Evolutionary conservation across 108 stramenopile genomes (phyloP).

Genomic region (Skeletonema marinoi): DNA sequence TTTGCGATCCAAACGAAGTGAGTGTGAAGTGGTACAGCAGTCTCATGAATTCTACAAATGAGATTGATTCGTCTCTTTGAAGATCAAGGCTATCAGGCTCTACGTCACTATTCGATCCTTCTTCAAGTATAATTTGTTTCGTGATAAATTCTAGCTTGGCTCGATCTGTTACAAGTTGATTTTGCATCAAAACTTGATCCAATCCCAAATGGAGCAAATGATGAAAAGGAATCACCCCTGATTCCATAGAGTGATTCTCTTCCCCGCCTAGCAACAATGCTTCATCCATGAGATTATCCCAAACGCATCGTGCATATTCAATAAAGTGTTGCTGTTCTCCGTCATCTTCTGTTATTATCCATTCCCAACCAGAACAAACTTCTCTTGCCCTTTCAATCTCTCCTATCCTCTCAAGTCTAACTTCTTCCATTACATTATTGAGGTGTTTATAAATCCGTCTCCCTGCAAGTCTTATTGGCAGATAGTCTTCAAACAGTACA

Average conservation of each 20-base stretch:
- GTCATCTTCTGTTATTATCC: not conserved
- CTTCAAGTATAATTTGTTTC: slow-evolving; percentile 2
- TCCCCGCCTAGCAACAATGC: slow-evolving; percentile 12
- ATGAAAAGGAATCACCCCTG: slow-evolving; percentile 35
- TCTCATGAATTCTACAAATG: slow-evolving; percentile 36
- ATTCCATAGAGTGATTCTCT: slow-evolving; percentile 12
- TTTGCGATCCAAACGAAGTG: not conserved
- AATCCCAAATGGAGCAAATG: slow-evolving; percentile 22
- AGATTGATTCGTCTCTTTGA: slow-evolving; percentile 3
- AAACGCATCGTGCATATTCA: slow-evolving; percentile 29
- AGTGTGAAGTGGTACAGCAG: slow-evolving; percentile 7
- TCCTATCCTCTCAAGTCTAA: slow-evolving; percentile 34
- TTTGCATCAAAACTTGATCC: slow-evolving; percentile 17
- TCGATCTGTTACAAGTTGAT: slow-evolving; percentile 5
- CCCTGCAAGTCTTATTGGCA: slow-evolving; percentile 79
- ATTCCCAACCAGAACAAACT: slow-evolving; percentile 35
- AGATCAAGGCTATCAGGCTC: not conserved
- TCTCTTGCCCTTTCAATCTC: slow-evolving; percentile 34
- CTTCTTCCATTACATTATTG: slow-evolving; percentile 55
- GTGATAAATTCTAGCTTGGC: slow-evolving; percentile 22
- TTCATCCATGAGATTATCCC: slow-evolving; percentile 36
- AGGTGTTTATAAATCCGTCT: slow-evolving; percentile 61
- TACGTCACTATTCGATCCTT: not conserved
- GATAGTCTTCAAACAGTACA: slow-evolving; percentile 77
- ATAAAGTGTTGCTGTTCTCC: not conserved